These are phyloP conservation scores for Saccharomycopsis malanga DNA, from an alignment of 805 yeast species.

Conservation along the genomic window DNA sequence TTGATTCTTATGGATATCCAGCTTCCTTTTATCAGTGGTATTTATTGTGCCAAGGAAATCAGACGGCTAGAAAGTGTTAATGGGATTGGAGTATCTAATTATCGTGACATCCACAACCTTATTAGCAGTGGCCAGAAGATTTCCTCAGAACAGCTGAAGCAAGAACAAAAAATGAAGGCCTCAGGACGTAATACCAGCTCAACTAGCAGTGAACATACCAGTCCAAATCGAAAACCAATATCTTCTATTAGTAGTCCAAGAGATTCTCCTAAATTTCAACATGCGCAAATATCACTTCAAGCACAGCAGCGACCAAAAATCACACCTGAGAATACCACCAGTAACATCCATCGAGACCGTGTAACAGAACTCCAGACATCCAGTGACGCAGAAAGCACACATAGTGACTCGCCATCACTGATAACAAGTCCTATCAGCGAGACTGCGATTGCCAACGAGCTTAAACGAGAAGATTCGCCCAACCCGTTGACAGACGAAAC, in stretches of 20 bases:
- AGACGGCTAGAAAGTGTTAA: slow-evolving; percentile 75
- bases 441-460: slow-evolving; percentile 28
- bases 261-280: neutral
- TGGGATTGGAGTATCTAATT: slow-evolving; percentile 48
- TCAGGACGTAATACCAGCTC: neutral
- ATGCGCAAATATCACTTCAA: no score
- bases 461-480: slow-evolving; percentile 22
- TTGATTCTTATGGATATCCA: slow-evolving; percentile 95
- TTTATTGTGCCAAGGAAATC: slow-evolving; percentile 90
- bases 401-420: neutral
- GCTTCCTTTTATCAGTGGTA: slow-evolving; percentile 91
- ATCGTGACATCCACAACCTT: slow-evolving; percentile 2
- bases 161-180: no score
- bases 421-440: slow-evolving; percentile 27
- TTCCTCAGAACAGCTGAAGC: neutral
- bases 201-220: neutral
- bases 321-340: neutral
- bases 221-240: no score
- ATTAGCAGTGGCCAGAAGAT: slow-evolving; percentile 1
- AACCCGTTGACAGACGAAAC: slow-evolving; percentile 24
- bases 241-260: neutral
- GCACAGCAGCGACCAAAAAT: neutral
- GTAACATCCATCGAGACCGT: neutral
- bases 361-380: neutral
- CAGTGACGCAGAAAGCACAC: neutral